Evolutionary conservation across 805 yeast genomes (phyloP), one percentile per base, ranked within the genome.

Genomic region (Candida incommunis): DNA sequence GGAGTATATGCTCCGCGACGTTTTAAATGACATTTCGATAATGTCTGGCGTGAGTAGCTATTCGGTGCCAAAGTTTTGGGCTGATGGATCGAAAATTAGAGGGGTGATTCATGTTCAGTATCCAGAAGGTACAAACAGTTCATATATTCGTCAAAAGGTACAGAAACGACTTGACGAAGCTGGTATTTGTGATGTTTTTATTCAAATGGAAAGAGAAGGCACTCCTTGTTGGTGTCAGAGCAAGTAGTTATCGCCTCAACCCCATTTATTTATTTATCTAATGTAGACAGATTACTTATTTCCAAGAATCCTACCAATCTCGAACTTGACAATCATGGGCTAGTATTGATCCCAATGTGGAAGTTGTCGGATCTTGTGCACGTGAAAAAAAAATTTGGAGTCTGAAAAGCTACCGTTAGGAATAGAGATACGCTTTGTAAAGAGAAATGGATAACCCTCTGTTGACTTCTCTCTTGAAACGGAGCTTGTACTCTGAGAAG

Each of bases 31-130:
- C 46, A 68, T 88, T 2, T 66, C 80, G 2, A 67, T 71, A 22
- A 71, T 83, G 3, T 79, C 82, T 4, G 97, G 96, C 2, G 83
- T 90, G 2, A 75, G 79, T 43, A 79, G 94, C 0, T 86, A 85
- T 55, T 76, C 94, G 0, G 81, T 86, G 0, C 96, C 97, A 7
- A 72, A 95, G 54, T 88, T 90, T 62, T 90, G 97, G 97, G 84
- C 90, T 2, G 70, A 63, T 40, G 69, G 66, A 41, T 54, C 51
- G 3, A 63, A 65, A 22, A 59, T 82, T 21, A 69, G 78, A 2
- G 98, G 98, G 1, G 82, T 80, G 52, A 70, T 90, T 13, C 97
- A 92, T 57, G 71, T 90, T 9, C 95, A 85, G 58, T 76, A 73
- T 49, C 55, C 59, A 3, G 70, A 69, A 9, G 88, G 84, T 2